These are phyloP conservation scores for Breynia disticha DNA, from an alignment of 441 rosid genomes.

Conservation along the genomic window DNA sequence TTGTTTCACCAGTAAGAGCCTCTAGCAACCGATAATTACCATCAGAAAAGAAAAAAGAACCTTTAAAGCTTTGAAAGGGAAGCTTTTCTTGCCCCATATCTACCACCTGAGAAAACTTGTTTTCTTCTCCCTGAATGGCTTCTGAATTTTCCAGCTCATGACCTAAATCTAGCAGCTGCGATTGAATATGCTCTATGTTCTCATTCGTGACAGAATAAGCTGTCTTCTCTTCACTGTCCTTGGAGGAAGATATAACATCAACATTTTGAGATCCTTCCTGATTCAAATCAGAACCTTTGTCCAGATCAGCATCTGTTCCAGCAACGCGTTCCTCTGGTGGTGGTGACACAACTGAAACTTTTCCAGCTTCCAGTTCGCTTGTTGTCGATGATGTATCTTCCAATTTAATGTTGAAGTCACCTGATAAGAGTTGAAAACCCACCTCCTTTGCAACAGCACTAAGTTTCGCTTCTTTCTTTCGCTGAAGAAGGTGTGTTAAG, in stretches of 20 bases:
- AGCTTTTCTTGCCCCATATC: conserved; percentile 30
- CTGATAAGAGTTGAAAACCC: conserved; percentile 81
- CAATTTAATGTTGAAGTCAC: conserved; percentile 52
- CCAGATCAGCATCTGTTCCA: conserved; percentile 21
- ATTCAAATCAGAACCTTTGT: conserved; percentile 26
- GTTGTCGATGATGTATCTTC: conserved; percentile 29
- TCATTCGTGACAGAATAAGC: conserved; percentile 19
- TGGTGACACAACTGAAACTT: conserved; percentile 22
- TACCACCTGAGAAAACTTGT: conserved; percentile 20
- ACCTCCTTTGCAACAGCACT: conserved; percentile 74
- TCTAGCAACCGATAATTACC: conserved; percentile 57
- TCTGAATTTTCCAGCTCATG: conserved; percentile 22
- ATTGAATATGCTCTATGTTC: conserved; percentile 21
- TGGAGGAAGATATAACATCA: conserved; percentile 26
- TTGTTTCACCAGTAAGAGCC: conserved; percentile 60
- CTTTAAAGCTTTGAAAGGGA: conserved; percentile 34
- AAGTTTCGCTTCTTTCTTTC: conserved; percentile 51
- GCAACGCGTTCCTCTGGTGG: conserved; percentile 26
- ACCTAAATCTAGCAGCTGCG: conserved; percentile 23
- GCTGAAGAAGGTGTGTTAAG: conserved; percentile 51
- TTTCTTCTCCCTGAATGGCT: conserved; percentile 24
- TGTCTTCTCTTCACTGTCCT: conserved; percentile 26
- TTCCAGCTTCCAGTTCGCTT: conserved; percentile 33
- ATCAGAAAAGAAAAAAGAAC: conserved; percentile 71
- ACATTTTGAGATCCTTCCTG: conserved; percentile 19